Evolutionary conservation across 176 grass and related monocot genomes (phyloP).

Genomic region (Musa troglodytarum): DNA sequence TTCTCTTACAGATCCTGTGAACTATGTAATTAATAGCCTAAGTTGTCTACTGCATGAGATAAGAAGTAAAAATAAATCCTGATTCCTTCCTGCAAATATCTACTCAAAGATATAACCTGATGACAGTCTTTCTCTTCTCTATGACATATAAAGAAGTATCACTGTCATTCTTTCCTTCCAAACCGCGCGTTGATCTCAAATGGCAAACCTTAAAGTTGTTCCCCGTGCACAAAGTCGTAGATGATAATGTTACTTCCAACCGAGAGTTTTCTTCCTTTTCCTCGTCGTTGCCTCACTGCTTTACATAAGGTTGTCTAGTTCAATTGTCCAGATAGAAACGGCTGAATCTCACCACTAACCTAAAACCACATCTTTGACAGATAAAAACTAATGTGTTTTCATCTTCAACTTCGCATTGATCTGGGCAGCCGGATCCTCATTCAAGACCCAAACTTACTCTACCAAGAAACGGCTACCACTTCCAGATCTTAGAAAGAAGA

Average conservation of each 20-base stretch:
- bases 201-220: no score
- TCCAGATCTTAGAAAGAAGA: neutral
- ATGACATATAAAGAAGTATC: no score
- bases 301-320: neutral
- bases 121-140: neutral
- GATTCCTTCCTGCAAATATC: neutral
- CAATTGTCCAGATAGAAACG: neutral
- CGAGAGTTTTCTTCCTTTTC: neutral
- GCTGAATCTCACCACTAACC: neutral
- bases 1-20: no score
- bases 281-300: neutral
- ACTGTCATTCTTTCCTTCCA: neutral
- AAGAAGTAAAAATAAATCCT: no score
- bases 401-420: neutral
- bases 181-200: neutral
- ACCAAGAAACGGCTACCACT: neutral
- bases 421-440: neutral
- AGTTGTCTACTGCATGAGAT: no score
- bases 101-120: neutral
- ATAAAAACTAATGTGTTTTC: neutral
- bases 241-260: neutral
- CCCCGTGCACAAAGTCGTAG: no score
- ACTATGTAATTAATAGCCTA: no score
- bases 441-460: neutral
- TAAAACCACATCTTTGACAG: neutral